A percentile compares a stretch with the other conserved stretches of the same genome.
Conservation (phyloP, 192 early-diverging fungal genomes). For the Backusella luteola region DNA sequence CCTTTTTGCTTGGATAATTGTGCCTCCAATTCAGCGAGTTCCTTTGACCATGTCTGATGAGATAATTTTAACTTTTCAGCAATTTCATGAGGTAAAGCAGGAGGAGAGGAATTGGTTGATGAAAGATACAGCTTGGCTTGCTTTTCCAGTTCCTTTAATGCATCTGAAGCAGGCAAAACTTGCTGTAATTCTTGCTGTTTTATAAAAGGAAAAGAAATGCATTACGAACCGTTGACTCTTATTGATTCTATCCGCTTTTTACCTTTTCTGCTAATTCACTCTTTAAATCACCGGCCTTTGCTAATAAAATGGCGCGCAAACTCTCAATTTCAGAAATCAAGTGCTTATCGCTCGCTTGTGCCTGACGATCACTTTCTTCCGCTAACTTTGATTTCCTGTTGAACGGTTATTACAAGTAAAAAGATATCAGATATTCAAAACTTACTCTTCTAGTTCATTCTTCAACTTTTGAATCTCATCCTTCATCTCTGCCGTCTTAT, state of each 20-base stretch:
- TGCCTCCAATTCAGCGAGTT: conserved; percentile 17
- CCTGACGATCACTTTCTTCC: conserved; percentile 26
- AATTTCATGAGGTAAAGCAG: conserved; percentile 14
- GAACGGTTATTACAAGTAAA: background rate
- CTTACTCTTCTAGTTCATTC: conserved; percentile 26
- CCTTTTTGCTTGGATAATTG: conserved; percentile 29
- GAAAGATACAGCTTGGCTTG: conserved; percentile 26
- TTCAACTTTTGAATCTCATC: conserved; percentile 16
- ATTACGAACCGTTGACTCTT: background rate
- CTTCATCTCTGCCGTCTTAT: conserved; percentile 12
- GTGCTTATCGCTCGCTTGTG: conserved; percentile 19
- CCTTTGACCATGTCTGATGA: conserved; percentile 23
- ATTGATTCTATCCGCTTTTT: background rate
- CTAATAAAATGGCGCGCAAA: conserved; percentile 28
- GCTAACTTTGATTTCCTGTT: conserved; percentile 28
- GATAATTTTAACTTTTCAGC: conserved; percentile 13
- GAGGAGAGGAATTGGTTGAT: background rate
- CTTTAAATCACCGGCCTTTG: conserved; percentile 31
- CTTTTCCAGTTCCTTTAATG: conserved; percentile 15
- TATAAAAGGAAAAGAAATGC: background rate
- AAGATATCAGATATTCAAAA: background rate
- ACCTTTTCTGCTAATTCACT: conserved; percentile 12
- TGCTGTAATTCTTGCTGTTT: background rate
- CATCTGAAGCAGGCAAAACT: background rate
- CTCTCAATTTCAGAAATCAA: conserved; percentile 28